These are phyloP conservation scores for Pseudozyma pruni DNA, from an alignment of 1,284 basidiomycete genomes.

Conservation along the genomic window DNA sequence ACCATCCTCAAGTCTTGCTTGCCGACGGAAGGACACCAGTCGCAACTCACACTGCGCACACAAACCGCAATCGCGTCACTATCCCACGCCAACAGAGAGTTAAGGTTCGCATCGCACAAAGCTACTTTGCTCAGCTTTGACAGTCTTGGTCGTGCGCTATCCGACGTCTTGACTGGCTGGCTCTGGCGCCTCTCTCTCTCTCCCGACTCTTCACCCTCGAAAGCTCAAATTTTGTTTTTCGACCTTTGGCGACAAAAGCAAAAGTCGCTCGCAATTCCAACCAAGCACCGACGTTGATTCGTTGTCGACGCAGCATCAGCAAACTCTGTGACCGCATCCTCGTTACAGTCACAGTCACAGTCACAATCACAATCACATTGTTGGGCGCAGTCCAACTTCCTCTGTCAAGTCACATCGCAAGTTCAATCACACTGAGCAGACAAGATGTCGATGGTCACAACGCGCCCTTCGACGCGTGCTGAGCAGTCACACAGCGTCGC, in stretches of 20 bases:
- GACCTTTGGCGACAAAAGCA: slow-evolving; percentile 17
- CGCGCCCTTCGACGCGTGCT: slow-evolving; percentile 21
- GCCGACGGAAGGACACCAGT: too few species aligned
- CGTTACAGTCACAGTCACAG: too few species aligned
- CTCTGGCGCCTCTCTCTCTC: too few species aligned
- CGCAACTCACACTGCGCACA: neutral
- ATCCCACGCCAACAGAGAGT: slow-evolving; percentile 1
- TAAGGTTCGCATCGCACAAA: neutral
- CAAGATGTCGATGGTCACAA: slow-evolving; percentile 30
- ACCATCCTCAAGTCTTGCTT: neutral
- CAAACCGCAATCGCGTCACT: neutral
- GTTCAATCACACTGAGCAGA: neutral
- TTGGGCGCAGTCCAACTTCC: neutral
- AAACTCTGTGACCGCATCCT: too few species aligned
- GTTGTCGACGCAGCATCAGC: neutral
- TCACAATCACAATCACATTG: slow-evolving; percentile 1
- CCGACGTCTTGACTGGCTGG: neutral
- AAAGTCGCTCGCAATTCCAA: neutral
- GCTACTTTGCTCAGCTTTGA: neutral
- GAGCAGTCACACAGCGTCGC: slow-evolving; percentile 10
- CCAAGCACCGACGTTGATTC: slow-evolving; percentile 5
- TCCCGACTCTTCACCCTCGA: neutral
- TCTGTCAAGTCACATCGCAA: slow-evolving; percentile 4
- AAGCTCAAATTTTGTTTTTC: slow-evolving; percentile 1
- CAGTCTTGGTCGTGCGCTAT: slow-evolving; percentile 3